Percentiles rank a stretch among this genome's conserved stretches.
phyloP scores from a whole-genome alignment of 148 eudicot species.

The Pharnaceum exiguum region DNA sequence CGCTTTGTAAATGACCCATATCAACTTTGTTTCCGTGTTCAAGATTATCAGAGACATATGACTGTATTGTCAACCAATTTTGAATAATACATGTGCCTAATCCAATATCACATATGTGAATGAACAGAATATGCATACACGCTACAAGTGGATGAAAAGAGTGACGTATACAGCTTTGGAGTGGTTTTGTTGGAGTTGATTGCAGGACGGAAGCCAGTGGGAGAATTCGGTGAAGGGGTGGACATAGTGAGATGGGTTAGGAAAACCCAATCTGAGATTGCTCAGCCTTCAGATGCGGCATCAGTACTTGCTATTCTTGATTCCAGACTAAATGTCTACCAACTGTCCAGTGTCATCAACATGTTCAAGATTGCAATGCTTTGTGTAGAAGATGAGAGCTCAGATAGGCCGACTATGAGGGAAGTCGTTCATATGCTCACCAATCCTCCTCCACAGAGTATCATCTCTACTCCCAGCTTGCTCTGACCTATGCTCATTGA shows the following conservation, averaged over 20 bases:
- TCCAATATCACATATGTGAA: background rate
- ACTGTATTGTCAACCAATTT: too few relatives aligned
- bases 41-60: too few relatives aligned
- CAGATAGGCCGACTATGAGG: constrained; percentile 81
- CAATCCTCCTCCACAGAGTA: constrained; percentile 44
- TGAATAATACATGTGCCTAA: background rate
- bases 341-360: constrained; percentile 48
- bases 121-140: constrained; percentile 85
- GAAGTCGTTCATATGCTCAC: constrained; percentile 86
- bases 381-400: constrained; percentile 81
- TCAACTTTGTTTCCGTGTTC: too few relatives aligned
- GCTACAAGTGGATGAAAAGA: constrained; percentile 83
- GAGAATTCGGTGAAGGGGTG: constrained; percentile 91
- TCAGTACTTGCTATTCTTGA: constrained; percentile 79
- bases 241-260: constrained; percentile 92
- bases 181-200: constrained; percentile 84
- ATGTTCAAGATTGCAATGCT: constrained; percentile 84
- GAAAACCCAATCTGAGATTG: constrained; percentile 54
- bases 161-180: constrained; percentile 95
- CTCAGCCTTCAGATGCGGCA: constrained; percentile 64
- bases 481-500: too few relatives aligned
- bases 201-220: constrained; percentile 79
- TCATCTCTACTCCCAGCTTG: constrained; percentile 15
- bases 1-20: too few relatives aligned
- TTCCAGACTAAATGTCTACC: constrained; percentile 59